Conservation (phyloP, 169 alveolate species). For the Plasmodium malariae region DNA sequence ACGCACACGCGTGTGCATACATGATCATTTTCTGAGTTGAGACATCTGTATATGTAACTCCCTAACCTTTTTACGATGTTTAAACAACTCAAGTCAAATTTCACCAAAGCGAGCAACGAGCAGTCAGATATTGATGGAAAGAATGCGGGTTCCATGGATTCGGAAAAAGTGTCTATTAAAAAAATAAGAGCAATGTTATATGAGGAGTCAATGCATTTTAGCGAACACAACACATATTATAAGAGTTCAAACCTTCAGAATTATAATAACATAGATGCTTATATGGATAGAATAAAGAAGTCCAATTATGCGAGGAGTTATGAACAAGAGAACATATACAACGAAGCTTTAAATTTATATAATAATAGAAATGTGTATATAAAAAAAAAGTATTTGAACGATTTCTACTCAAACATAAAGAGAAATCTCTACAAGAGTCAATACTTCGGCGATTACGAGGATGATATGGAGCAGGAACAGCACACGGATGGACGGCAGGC, state of each 20-base stretch:
- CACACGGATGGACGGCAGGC: not conserved
- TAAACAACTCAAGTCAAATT: not conserved
- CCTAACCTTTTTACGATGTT: not conserved
- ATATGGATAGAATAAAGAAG: conserved; percentile 29
- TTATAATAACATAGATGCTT: conserved; percentile 38
- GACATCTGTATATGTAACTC: not conserved
- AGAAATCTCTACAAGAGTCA: not conserved
- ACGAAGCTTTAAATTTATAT: conserved; percentile 43
- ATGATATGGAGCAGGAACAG: not conserved
- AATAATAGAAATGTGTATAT: conserved; percentile 38
- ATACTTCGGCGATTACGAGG: conserved; percentile 44
- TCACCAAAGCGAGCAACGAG: conserved; percentile 10
- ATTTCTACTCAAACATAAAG: conserved; percentile 7
- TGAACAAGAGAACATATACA: conserved; percentile 63
- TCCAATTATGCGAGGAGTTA: conserved; percentile 63
- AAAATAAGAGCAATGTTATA: conserved; percentile 32
- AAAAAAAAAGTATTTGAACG: conserved; percentile 34
- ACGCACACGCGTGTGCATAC: not conserved
- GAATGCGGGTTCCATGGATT: not conserved
- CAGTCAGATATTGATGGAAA: conserved; percentile 10
- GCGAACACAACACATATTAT: conserved; percentile 55
- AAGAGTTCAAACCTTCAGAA: conserved; percentile 41
- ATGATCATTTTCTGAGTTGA: not conserved
- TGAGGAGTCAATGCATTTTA: conserved; percentile 39
- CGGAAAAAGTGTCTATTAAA: conserved; percentile 13